Evolutionary conservation across 73 alveolate genomes (phyloP).

Genomic region (Paramecium bursaria): DNA sequence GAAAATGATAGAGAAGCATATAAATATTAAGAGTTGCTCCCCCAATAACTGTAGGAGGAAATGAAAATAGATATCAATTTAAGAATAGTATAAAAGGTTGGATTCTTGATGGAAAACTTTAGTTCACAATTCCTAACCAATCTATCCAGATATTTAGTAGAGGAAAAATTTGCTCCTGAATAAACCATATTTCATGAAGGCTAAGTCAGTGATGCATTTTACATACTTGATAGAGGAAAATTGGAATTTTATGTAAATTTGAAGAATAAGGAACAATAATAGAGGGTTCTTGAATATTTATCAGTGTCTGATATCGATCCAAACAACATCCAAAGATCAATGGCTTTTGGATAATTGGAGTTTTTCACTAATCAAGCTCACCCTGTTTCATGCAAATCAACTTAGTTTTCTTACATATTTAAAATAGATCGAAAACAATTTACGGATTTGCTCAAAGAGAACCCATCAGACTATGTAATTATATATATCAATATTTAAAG

Average conservation of each 20-base stretch:
- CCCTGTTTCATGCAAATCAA: slow-evolving; percentile 31
- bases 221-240: slow-evolving; percentile 11
- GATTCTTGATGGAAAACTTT: slow-evolving; percentile 36
- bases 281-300: slow-evolving; percentile 10
- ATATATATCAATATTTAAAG: not conserved
- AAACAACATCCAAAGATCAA: slow-evolving; percentile 16
- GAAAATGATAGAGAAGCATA: slow-evolving; percentile 51
- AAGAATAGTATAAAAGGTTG: slow-evolving; percentile 4
- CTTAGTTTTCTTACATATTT: slow-evolving; percentile 31
- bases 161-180: slow-evolving; percentile 48
- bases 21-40: slow-evolving; percentile 24
- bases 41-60: slow-evolving; percentile 21
- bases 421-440: slow-evolving; percentile 1
- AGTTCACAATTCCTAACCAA: slow-evolving; percentile 22
- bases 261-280: not conserved
- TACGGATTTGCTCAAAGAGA: not conserved
- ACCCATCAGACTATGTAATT: slow-evolving; percentile 21
- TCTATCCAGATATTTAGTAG: not conserved
- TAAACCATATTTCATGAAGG: slow-evolving; percentile 20
- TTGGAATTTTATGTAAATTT: slow-evolving; percentile 23
- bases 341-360: slow-evolving; percentile 32
- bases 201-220: slow-evolving; percentile 19
- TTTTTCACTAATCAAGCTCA: slow-evolving; percentile 1
- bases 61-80: slow-evolving; percentile 47
- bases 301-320: no score